Percentiles rank a stretch among this genome's conserved stretches.
phyloP scores from a whole-genome alignment of 495 filamentous ascomycete genomes.

The Penicillium roqueforti region DNA sequence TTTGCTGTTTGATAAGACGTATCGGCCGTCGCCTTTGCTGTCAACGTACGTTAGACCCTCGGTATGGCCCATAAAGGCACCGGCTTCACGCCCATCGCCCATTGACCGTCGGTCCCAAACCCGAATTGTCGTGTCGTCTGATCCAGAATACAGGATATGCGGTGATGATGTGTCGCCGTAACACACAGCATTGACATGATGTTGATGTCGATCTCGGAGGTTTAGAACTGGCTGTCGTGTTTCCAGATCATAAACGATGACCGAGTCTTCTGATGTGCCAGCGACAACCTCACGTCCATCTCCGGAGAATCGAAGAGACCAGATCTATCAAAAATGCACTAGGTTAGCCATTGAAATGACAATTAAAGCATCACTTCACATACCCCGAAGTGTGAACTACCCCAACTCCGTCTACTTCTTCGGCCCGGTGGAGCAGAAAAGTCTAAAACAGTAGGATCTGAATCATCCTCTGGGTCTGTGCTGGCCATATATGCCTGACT shows the following conservation, averaged over 20 bases:
- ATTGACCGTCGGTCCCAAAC: constrained; percentile 95
- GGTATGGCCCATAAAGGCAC: constrained; percentile 89
- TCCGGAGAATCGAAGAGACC: constrained; percentile 88
- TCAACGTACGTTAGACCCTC: constrained; percentile 95
- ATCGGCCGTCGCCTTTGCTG: constrained; percentile 92
- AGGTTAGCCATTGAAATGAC: constrained; percentile 1
- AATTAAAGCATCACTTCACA: constrained; percentile 11
- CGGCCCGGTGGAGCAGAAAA: constrained; percentile 52
- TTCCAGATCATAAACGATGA: constrained; percentile 94
- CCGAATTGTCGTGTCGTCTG: constrained; percentile 67
- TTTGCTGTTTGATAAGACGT: constrained; percentile 90
- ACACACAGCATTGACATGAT: constrained; percentile 96
- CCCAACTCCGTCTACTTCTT: constrained; percentile 35
- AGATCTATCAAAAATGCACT: constrained; percentile 57
- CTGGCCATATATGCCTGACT: constrained; percentile 77
- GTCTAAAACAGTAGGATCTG: constrained; percentile 72
- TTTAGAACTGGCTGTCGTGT: constrained; percentile 65
- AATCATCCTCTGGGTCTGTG: constrained; percentile 75
- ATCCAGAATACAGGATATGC: constrained; percentile 94
- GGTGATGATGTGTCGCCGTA: constrained; percentile 87
- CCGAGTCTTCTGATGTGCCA: constrained; percentile 70
- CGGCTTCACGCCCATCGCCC: constrained; percentile 80
- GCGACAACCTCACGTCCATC: constrained; percentile 90
- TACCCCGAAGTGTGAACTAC: constrained; percentile 50
- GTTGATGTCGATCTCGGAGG: constrained; percentile 65